Conservation (phyloP, 1,284 basidiomycete genomes). For the Earliella scabrosa region DNA sequence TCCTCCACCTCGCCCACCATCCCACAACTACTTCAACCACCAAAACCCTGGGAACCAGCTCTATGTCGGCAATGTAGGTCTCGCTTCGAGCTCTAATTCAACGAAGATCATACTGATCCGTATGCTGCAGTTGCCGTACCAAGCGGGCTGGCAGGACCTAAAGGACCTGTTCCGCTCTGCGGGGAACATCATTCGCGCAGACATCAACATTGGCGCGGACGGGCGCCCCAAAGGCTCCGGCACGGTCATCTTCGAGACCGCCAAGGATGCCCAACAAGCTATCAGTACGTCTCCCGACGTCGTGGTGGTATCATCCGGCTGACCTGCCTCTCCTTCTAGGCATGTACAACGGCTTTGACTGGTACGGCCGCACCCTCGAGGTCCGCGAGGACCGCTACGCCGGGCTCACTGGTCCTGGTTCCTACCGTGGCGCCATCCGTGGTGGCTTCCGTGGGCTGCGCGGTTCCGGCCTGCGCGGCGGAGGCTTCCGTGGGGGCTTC, state of each 20-base stretch:
- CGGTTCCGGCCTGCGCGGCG: conserved; percentile 47
- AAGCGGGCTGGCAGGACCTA: conserved; percentile 98
- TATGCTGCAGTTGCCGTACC: conserved; percentile 82
- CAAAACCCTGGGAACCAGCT: conserved; percentile 85
- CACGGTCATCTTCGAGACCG: conserved; percentile 92
- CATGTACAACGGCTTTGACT: conserved; percentile 95
- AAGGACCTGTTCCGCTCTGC: conserved; percentile 97
- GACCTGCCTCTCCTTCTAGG: conserved; percentile 45
- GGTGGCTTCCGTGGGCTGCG: conserved; percentile 50
- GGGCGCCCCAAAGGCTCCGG: conserved; percentile 94
- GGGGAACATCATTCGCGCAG: conserved; percentile 92
- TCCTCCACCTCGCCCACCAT: conserved; percentile 75
- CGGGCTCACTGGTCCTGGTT: conserved; percentile 70
- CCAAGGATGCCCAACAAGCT: conserved; percentile 89
- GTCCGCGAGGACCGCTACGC: conserved; percentile 95
- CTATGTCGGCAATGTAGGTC: conserved; percentile 87
- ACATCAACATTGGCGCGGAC: conserved; percentile 91
- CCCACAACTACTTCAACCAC: conserved; percentile 71
- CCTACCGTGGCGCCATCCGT: conserved; percentile 62
- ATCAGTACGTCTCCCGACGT: conserved; percentile 64
- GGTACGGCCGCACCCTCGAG: conserved; percentile 91
- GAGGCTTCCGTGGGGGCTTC: conserved; percentile 59
- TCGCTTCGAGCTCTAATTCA: too few species aligned
- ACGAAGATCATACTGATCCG: too few species aligned
- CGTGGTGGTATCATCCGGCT: neutral